Conservation (phyloP, 768 basidiomycete genomes). For the Agaricus blazei region DNA sequence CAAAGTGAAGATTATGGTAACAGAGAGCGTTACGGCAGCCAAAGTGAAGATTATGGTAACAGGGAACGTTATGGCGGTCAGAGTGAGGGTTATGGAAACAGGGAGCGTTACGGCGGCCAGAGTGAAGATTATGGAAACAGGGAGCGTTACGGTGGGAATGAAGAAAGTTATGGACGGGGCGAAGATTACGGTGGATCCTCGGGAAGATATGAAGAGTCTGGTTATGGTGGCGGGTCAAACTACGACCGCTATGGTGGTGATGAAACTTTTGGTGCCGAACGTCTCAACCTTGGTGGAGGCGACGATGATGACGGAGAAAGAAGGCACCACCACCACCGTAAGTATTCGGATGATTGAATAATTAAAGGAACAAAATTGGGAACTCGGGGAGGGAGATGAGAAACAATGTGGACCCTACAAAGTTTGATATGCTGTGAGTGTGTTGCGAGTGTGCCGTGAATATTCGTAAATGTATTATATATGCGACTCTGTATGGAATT, state of each 20-base stretch:
- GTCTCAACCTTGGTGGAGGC: constrained; percentile 34
- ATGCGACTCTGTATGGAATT: too few species aligned
- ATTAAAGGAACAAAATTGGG: neutral
- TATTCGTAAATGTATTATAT: too few species aligned
- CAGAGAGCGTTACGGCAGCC: neutral
- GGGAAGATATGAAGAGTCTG: neutral
- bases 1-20: constrained; percentile 5
- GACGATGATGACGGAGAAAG: constrained; percentile 23
- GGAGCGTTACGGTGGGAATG: neutral
- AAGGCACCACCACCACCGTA: constrained; percentile 7
- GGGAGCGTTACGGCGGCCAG: constrained; percentile 2
- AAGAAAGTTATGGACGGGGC: too few species aligned
- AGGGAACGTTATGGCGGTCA: neutral
- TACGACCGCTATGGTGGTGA: constrained; percentile 26
- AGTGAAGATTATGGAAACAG: constrained; percentile 2
- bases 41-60: neutral
- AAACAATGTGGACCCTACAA: too few species aligned
- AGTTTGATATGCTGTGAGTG: too few species aligned
- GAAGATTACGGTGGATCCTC: constrained; percentile 5
- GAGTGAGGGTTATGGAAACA: too few species aligned
- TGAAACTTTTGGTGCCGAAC: constrained; percentile 50
- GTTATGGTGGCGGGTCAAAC: constrained; percentile 8
- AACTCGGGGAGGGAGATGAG: too few species aligned
- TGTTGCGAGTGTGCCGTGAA: too few species aligned
- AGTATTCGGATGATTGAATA: constrained; percentile 6